Base-by-base conservation (phyloP, 495 filamentous ascomycete genomes). In the Saxophila tyrrhenica region DNA sequence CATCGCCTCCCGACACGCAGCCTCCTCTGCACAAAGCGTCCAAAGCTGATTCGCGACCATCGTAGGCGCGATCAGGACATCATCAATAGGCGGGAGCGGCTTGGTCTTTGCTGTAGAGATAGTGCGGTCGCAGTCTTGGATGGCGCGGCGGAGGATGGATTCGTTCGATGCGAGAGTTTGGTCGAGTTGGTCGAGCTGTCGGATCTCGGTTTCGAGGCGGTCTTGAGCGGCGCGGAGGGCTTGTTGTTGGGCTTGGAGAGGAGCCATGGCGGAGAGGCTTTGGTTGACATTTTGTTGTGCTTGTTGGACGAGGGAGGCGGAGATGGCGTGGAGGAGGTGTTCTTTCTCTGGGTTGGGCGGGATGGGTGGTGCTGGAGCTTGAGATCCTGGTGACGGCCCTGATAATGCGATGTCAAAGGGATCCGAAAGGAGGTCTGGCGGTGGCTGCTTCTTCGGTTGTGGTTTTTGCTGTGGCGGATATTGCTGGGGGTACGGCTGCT, bases 301-400 rank as follows among this genome's bases (percentile, higher is more conserved):
- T 51, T 83, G 83, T 39, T 78, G 67, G 55, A 79, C 69, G 11
- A 98, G 70, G 1, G 81, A 78, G 23, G 73, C 72, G 46, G 85
- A 86, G 22, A 98, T 76, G 16, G 87, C 83, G 42, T 81, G 78
- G 10, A 95, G 77, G 22, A 98, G 79, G 32, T 82, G 81, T 66
- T 96, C 89, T 65, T 96, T 98, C 70, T 98, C 89, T 7, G 92
- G 92, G 66, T 98, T 98, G 1, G 89, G 91, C 0, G 92, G 92
- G 49, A 95, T 87, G 11, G 90, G 91, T 0, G 91, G 91, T 0
- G 86, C 80, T 25, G 81, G 74, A 42, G 29, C 65, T 61, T 3
- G 69, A 68, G 38, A 45, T 32, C 3, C 11, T n/a, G 47, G 16
- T 32, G 25, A 43, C 0, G 52, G 25, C 16, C 25, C 32, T 11